Evolutionary conservation across 768 basidiomycete species (phyloP).

Genomic region (Tephrocybe sp.): DNA sequence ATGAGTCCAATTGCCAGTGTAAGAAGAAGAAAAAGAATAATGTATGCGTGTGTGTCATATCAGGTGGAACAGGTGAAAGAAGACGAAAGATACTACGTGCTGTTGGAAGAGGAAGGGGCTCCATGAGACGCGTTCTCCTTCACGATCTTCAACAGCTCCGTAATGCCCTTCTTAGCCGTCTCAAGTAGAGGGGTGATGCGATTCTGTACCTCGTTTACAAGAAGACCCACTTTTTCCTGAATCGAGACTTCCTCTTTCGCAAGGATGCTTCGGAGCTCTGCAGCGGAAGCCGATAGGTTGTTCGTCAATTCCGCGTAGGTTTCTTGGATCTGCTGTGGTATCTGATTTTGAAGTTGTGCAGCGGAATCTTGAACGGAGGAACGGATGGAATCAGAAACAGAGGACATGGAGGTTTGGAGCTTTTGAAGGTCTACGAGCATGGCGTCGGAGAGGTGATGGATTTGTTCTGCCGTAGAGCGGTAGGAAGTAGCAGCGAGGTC

Average conservation of each 20-base stretch:
- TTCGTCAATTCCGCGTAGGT: conserved; percentile 50
- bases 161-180: conserved; percentile 38
- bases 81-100: not conserved
- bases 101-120: not conserved
- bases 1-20: not conserved
- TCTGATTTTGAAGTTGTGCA: conserved; percentile 36
- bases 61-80: not conserved
- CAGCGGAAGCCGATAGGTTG: conserved; percentile 41
- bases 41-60: not conserved
- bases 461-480: conserved; percentile 49
- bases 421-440: conserved; percentile 69
- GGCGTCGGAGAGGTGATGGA: conserved; percentile 58
- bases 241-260: conserved; percentile 52
- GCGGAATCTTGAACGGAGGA: conserved; percentile 32
- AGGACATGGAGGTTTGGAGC: conserved; percentile 55
- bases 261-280: conserved; percentile 53
- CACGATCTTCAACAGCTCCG: conserved; percentile 32
- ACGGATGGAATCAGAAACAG: conserved; percentile 43
- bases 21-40: not conserved
- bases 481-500: conserved; percentile 57
- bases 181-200: conserved; percentile 64
- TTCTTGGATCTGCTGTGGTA: conserved; percentile 60
- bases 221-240: conserved; percentile 58
- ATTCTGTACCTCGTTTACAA: conserved; percentile 56
- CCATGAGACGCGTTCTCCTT: conserved; percentile 13